These are phyloP conservation scores for Exobasidium cylindrosporum DNA, from an alignment of 1,284 basidiomycete species.

Conservation along the genomic window DNA sequence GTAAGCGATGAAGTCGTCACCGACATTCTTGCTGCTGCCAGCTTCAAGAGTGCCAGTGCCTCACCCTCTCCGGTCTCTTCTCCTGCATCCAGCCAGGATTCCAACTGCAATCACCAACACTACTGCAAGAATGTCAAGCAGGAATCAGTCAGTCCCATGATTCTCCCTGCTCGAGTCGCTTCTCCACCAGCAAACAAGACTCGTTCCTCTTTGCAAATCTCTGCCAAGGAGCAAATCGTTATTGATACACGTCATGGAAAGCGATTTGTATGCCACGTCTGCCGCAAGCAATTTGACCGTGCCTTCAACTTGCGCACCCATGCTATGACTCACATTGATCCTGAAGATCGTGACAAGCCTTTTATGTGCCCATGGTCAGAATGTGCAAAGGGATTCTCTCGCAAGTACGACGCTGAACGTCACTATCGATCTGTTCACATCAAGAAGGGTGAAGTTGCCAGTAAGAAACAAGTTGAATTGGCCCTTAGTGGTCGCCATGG, in stretches of 20 bases:
- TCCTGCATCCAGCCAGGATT: slow-evolving; percentile 1
- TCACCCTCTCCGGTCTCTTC: slow-evolving; percentile 13
- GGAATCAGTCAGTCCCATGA: slow-evolving; percentile 1
- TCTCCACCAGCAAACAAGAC: slow-evolving; percentile 3
- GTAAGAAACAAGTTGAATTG: neutral
- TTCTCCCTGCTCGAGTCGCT: neutral
- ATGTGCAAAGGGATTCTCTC: slow-evolving; percentile 39
- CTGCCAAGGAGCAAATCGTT: neutral
- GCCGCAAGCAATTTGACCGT: slow-evolving; percentile 42
- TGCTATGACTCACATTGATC: slow-evolving; percentile 32
- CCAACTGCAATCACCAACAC: neutral
- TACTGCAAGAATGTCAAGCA: neutral
- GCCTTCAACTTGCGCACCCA: slow-evolving; percentile 48
- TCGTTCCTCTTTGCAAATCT: slow-evolving; percentile 12
- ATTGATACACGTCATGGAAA: slow-evolving; percentile 20
- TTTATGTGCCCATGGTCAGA: slow-evolving; percentile 32
- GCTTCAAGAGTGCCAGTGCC: slow-evolving; percentile 1
- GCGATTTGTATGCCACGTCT: slow-evolving; percentile 38
- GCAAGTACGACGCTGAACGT: slow-evolving; percentile 45
- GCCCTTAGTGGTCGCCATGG: slow-evolving; percentile 2
- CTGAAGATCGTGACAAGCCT: slow-evolving; percentile 32
- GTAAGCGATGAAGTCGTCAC: slow-evolving; percentile 12
- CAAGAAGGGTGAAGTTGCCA: slow-evolving; percentile 13
- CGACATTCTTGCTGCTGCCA: slow-evolving; percentile 1
- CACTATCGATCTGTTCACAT: slow-evolving; percentile 41